phyloP scores from a whole-genome alignment of 768 basidiomycete species.

The Chiua virens region DNA sequence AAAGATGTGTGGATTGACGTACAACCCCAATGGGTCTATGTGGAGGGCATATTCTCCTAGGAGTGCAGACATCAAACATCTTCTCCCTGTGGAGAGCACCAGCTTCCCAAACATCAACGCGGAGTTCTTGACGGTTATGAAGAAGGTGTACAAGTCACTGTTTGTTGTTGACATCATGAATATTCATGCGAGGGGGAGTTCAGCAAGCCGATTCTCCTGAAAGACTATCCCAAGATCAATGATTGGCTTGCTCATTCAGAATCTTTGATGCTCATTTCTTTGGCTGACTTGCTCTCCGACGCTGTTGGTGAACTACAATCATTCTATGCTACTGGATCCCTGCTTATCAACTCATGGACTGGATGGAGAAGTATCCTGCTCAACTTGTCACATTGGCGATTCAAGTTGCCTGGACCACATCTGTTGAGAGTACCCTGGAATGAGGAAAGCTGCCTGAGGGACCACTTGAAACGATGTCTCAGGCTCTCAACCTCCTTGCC shows the following conservation, averaged over 20 bases:
- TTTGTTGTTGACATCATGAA: slow-evolving; percentile 97
- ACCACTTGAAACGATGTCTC: slow-evolving; percentile 71
- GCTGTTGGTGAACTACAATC: slow-evolving; percentile 76
- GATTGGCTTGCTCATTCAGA: slow-evolving; percentile 96
- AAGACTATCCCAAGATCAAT: slow-evolving; percentile 96
- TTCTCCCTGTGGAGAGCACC: slow-evolving; percentile 95
- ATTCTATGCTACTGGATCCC: slow-evolving; percentile 71
- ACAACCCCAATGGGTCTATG: slow-evolving; percentile 98
- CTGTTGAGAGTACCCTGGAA: slow-evolving; percentile 73
- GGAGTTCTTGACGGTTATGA: slow-evolving; percentile 98
- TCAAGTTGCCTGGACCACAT: slow-evolving; percentile 91
- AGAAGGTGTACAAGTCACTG: slow-evolving; percentile 99
- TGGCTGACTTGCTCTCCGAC: slow-evolving; percentile 78
- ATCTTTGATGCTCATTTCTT: slow-evolving; percentile 86
- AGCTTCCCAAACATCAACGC: slow-evolving; percentile 98
- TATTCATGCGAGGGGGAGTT: slow-evolving; percentile 96
- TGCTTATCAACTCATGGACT: slow-evolving; percentile 73
- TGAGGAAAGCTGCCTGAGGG: slow-evolving; percentile 54
- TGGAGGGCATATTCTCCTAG: slow-evolving; percentile 99
- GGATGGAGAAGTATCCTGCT: slow-evolving; percentile 95
- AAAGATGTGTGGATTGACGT: slow-evolving; percentile 99
- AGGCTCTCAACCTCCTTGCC: slow-evolving; percentile 91
- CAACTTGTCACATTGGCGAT: slow-evolving; percentile 95
- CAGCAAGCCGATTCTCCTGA: slow-evolving; percentile 77
- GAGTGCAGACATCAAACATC: slow-evolving; percentile 98